Percentiles rank a stretch among this genome's conserved stretches.
Conservation (phyloP, 2,329 filamentous ascomycete species). For the Aphanocladium album region DNA sequence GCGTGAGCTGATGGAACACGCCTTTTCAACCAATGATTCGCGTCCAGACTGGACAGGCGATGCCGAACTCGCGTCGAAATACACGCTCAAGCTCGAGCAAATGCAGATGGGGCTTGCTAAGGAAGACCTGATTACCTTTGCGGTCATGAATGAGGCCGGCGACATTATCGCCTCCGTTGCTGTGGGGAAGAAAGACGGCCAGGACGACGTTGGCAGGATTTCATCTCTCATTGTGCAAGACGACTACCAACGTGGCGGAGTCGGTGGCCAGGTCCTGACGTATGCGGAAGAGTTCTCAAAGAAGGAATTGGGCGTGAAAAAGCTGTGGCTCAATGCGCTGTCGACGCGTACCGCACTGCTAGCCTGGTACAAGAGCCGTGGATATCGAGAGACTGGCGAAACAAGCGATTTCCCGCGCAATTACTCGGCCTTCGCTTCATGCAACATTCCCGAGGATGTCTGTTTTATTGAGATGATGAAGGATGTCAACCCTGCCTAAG, state of each 20-base stretch:
- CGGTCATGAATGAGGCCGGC: constrained; percentile 20
- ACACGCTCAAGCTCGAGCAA: constrained; percentile 64
- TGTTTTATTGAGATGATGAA: constrained; percentile 33
- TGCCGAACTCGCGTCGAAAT: constrained; percentile 58
- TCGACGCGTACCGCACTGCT: constrained; percentile 29
- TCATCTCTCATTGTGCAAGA: constrained; percentile 24
- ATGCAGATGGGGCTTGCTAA: constrained; percentile 46
- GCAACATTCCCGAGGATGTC: constrained; percentile 25
- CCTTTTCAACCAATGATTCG: constrained; percentile 35
- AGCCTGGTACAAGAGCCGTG: constrained; percentile 30
- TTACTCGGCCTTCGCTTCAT: neutral
- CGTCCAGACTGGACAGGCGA: constrained; percentile 32
- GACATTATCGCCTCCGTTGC: constrained; percentile 21
- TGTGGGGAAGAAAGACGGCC: constrained; percentile 14
- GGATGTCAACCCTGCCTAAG: constrained; percentile 9
- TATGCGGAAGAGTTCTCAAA: constrained; percentile 26
- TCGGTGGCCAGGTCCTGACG: constrained; percentile 28
- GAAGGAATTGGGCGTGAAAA: constrained; percentile 20
- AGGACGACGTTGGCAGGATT: constrained; percentile 20
- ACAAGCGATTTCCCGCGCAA: constrained; percentile 27
- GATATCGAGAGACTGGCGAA: constrained; percentile 31
- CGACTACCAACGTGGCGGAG: constrained; percentile 22
- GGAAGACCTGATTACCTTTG: constrained; percentile 25
- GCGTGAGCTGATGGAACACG: constrained; percentile 32
- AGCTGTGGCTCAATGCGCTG: constrained; percentile 31